Base-by-base conservation (phyloP, 257 asterid genomes). In the Salvia rosmarinus region DNA sequence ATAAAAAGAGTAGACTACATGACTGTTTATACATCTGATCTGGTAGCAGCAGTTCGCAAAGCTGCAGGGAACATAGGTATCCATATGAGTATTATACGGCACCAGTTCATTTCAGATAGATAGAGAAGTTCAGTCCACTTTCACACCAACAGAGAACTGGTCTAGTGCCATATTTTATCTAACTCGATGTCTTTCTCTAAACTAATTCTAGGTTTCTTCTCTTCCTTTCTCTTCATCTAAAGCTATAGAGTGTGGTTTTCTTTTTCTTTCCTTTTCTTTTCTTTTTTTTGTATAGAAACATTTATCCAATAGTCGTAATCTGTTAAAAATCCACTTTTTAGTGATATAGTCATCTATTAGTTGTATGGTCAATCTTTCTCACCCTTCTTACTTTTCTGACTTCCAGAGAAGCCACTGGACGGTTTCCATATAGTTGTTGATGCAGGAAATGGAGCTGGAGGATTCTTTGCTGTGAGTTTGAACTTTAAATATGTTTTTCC, bases 361-460 rank as follows among this genome's bases (percentile, higher is more conserved):
- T 55, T 40, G 75, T 51, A 35, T 49, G 74, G 20, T 43, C 42
- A 57, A 71, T 16, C 67, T 76, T 75, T 83, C 78, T 72, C 77
- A 73, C 72, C 61, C 57, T 54, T 68, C 6, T 67, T 76, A 23
- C 21, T 54, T 69, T 46, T 66, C 64, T 51, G 62, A 71, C 67
- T 83, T 77, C 54, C 95, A 95, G 99, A 95, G 82, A 91, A 83
- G 87, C 99, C 99, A 54, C 82, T 95, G 82, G 95, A 91, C 70
- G 98, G 98, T 73, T 88, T 95, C 89, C 98, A 95, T 75, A 91
- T 95, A 71, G 84, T 95, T 77, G 99, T 95, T 71, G 99, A 95
- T 82, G 99, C 99, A 49, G 99, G 99, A 73, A 95, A 95, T 80
- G 99, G 99, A 34, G 96, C 99, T 43, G 99, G 99, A 72, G 99